Percentiles rank a stretch among this genome's conserved stretches.
Conservation (phyloP, 2,329 filamentous ascomycete genomes). For the Xylaria sp. region DNA sequence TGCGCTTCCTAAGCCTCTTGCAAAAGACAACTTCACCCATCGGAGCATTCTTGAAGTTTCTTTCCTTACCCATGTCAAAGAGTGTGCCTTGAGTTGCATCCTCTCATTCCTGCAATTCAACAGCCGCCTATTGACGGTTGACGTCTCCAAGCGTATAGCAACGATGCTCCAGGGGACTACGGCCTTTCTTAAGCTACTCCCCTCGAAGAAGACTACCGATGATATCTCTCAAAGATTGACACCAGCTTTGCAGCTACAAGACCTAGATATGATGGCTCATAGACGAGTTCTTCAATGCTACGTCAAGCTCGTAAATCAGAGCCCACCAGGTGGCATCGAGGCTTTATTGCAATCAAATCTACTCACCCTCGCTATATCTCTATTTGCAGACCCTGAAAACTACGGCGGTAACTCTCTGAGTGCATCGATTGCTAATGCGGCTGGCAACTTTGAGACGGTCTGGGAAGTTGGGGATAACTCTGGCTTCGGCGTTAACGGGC, state of each 20-base stretch:
- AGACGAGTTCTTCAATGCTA: constrained; percentile 95
- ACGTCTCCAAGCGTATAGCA: constrained; percentile 92
- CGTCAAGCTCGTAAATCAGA: constrained; percentile 87
- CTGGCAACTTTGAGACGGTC: constrained; percentile 88
- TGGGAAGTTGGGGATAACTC: constrained; percentile 97
- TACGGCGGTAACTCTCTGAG: constrained; percentile 87
- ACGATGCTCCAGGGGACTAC: constrained; percentile 96
- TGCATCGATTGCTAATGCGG: constrained; percentile 89
- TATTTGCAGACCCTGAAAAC: constrained; percentile 92
- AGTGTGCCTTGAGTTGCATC: constrained; percentile 92
- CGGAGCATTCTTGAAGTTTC: constrained; percentile 88
- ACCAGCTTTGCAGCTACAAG: constrained; percentile 86
- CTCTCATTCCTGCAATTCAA: constrained; percentile 95
- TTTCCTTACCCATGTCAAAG: constrained; percentile 92
- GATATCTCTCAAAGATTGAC: constrained; percentile 86
- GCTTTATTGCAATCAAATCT: constrained; percentile 90
- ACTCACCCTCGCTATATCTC: constrained; percentile 85
- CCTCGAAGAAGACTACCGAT: constrained; percentile 83
- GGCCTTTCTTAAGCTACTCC: constrained; percentile 85
- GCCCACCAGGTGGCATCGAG: constrained; percentile 85
- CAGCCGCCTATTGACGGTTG: constrained; percentile 86
- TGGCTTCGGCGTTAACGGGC: constrained; percentile 89
- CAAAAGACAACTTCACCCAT: constrained; percentile 87
- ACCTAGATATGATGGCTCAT: constrained; percentile 92
- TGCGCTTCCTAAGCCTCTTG: constrained; percentile 91